Percentiles rank a stretch among this genome's conserved stretches.
phyloP scores from a whole-genome alignment of 805 yeast genomes.

The Schizosaccharomyces octosporus region DNA sequence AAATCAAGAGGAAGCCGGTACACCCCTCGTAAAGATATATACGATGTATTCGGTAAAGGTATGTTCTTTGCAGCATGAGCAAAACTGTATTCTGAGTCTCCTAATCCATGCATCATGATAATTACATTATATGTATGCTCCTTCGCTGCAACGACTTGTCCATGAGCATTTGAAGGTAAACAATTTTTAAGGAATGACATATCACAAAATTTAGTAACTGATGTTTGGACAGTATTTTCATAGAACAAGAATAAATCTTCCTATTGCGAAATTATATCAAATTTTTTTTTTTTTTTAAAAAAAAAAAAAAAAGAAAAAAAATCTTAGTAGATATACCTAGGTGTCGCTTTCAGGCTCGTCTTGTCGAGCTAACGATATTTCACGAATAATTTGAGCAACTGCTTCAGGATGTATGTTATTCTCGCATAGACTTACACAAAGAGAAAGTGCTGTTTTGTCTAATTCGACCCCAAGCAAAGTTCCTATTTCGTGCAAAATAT shows the following conservation, averaged over 20 bases:
- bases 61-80: background rate
- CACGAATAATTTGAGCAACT: constrained; percentile 7
- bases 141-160: background rate
- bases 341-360: background rate
- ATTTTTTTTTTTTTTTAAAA: too few relatives aligned
- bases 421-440: constrained; percentile 10
- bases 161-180: background rate
- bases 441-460: constrained; percentile 9
- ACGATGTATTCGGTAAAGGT: background rate
- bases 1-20: background rate
- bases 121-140: background rate
- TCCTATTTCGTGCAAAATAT: constrained; percentile 11
- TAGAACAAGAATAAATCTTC: background rate
- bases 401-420: constrained; percentile 15
- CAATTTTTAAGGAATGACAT: background rate
- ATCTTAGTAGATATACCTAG: too few relatives aligned
- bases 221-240: background rate
- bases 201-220: too few relatives aligned
- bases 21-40: background rate
- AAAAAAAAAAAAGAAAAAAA: too few relatives aligned
- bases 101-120: constrained; percentile 1
- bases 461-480: constrained; percentile 13
- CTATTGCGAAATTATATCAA: too few relatives aligned
- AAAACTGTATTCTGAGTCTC: background rate
- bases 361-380: constrained; percentile 3